Evolutionary conservation across 192 early-diverging fungal species (phyloP), one percentile per base, ranked within the genome.

Genomic region (Phlyctochytrium bullatum): DNA sequence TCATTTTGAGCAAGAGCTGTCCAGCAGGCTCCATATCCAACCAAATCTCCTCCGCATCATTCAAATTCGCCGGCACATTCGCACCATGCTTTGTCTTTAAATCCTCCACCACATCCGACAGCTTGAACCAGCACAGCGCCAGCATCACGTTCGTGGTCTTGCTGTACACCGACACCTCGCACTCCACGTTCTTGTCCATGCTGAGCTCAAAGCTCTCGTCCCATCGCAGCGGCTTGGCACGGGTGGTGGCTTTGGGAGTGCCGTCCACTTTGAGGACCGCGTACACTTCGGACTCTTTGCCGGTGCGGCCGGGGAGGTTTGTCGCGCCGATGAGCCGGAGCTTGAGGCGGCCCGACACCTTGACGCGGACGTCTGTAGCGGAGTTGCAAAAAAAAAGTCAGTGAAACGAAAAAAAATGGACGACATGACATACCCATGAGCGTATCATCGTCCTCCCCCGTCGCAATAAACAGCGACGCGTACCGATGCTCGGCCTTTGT

Each of bases 11-110:
- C 59, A 88, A 82, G 63, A 98, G 82, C 73, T 96, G 92, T 52
- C 97, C 97, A 52, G 88, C 88, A 34, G 96, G 95, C 73, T 98
- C 97, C 64, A 98, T 84, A 61, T 99, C 93, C 73, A 94, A 83
- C 90, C 89, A 92, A 23, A 78, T 86, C 69, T 93, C 89, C 34
- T 88, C 81, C 36, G 90, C 87, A 29, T 90, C 87, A 28, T 29
- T 52, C 65, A 47, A 40, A 36, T 66, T 52, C 28, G 34, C 20
- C 60, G 67, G 67, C 10, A n/a, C 12, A n/a, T 66, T 53, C 3
- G 53, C 61, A 10, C 56, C 67, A 51, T 76, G 63, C 52, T 73
- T 73, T 35, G 34, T 50, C 65, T 67, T 54, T 58, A 98, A 71
- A 30, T 93, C 94, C 65, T 98, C 95, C 53, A 89, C 91, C 62